Evolutionary conservation across 768 basidiomycete species (phyloP).

Genomic region (Hygrocybe punicea): DNA sequence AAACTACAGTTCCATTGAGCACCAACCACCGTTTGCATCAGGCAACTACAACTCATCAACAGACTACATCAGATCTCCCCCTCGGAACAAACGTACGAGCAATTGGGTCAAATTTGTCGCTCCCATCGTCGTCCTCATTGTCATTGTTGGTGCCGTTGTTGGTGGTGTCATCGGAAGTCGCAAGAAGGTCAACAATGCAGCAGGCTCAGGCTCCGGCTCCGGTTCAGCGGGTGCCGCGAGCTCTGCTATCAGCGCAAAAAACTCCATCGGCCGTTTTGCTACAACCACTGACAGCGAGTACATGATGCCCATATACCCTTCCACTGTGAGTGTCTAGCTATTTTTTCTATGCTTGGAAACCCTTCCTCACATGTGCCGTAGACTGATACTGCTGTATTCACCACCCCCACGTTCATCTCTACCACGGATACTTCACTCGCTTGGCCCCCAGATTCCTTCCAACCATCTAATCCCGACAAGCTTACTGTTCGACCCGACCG

Average conservation of each 20-base stretch:
- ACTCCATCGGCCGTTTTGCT: conserved; percentile 63
- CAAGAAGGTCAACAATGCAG: conserved; percentile 41
- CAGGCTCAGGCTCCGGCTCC: conserved; percentile 36
- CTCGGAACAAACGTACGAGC: conserved; percentile 52
- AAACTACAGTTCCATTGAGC: conserved; percentile 18
- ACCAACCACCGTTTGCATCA: conserved; percentile 48
- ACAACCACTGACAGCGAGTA: conserved; percentile 77
- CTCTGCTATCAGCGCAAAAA: conserved; percentile 56
- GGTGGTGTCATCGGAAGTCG: conserved; percentile 80
- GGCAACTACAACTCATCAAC: conserved; percentile 69
- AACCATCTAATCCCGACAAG: conserved; percentile 59
- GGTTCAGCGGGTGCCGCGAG: conserved; percentile 48
- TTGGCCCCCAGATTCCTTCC: conserved; percentile 81
- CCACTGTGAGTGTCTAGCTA: conserved; percentile 60
- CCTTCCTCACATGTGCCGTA: conserved; percentile 27
- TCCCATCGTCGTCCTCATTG: conserved; percentile 53
- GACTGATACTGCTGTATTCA: conserved; percentile 74
- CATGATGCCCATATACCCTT: conserved; percentile 82
- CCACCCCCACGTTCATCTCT: conserved; percentile 65
- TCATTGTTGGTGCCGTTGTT: conserved; percentile 64
- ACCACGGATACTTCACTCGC: conserved; percentile 48
- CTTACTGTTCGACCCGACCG: conserved; percentile 69
- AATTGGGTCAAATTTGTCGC: conserved; percentile 76
- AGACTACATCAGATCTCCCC: conserved; percentile 50
- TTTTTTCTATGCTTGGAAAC: neutral